Evolutionary conservation across 441 rosid species (phyloP), one percentile per base, ranked within the genome.

Genomic region (Pelargonium cotyledonis): DNA sequence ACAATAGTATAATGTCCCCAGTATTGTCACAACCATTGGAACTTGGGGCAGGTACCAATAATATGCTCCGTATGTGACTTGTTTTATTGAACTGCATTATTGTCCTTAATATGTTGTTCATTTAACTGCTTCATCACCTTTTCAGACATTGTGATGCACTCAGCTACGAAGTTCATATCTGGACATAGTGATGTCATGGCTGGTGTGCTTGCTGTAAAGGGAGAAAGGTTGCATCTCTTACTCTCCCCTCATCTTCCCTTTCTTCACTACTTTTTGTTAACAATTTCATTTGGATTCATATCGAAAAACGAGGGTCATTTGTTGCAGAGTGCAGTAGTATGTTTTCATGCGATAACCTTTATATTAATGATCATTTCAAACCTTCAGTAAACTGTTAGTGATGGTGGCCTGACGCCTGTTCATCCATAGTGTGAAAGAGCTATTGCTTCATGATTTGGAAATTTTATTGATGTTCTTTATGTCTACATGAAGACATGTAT

Each of bases 181-280:
- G 97, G 99, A 72, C 99, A 91, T 72, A 88, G 97, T 79, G 96
- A 95, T 79, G 76, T 95, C 66, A 91, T 91, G 97, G 97, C 92
- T 5, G 96, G 97, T 49, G 97, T 91, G 63, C 94, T 94, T 78
- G 89, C 95, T 10, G 95, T 89, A 65, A 94, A 84, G 80, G 96
- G 92, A 68, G 89, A 89, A 85, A 91, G 95, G 97, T 90, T 68
- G 66, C 67, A 62, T 21, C 70, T 71, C 74, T 40, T 18, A 2
- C 75, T 64, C 70, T 44, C 0, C 41, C 8, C 41, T 38, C 41
- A 38, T 38, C 41, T 38, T 38, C 41, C 41, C 41, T 38, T 38
- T 38, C 41, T 38, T 38, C 8, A 31, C 41, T 4, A 35, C 40
- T 35, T 35, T 35, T 35, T 35, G 40, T 35, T 38, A 38, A 38